Evolutionary conservation across 805 yeast species (phyloP).

Genomic region (Candida boleticola): DNA sequence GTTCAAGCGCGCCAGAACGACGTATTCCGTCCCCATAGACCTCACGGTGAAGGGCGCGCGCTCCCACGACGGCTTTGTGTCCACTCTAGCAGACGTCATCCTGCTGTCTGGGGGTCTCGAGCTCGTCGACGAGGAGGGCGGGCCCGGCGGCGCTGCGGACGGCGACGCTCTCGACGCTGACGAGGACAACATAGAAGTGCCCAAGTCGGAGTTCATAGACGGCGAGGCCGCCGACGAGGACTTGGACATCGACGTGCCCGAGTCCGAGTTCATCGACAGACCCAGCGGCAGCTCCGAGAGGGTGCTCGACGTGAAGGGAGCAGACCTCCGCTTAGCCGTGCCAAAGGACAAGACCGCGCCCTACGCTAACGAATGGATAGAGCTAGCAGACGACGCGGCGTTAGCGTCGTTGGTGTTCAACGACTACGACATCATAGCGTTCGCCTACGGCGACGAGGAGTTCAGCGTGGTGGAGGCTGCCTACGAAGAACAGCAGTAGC

Average conservation of each 20-base stretch:
- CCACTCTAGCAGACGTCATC: constrained; percentile 34
- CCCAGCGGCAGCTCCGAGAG: constrained; percentile 4
- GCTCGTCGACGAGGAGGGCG: constrained; percentile 24
- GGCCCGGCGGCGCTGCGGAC: constrained; percentile 20
- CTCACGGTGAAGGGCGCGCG: constrained; percentile 15
- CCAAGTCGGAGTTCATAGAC: constrained; percentile 34
- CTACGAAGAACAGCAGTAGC: constrained; percentile 23
- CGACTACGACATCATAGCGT: constrained; percentile 44
- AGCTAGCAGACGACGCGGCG: constrained; percentile 21
- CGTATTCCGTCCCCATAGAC: constrained; percentile 29
- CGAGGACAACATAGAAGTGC: constrained; percentile 33
- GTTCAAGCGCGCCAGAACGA: constrained; percentile 30
- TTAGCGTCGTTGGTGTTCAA: constrained; percentile 28
- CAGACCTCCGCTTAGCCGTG: constrained; percentile 37
- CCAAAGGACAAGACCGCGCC: constrained; percentile 38
- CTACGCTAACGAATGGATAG: constrained; percentile 35
- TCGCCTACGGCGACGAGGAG: constrained; percentile 37
- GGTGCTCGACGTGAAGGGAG: constrained; percentile 7
- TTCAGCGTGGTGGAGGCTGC: constrained; percentile 35
- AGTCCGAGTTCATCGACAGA: constrained; percentile 8
- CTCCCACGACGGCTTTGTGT: constrained; percentile 9
- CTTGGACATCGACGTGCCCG: constrained; percentile 6
- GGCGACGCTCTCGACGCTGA: constrained; percentile 20
- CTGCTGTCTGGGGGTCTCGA: constrained; percentile 49
- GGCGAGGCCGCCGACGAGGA: constrained; percentile 15